Base-by-base conservation (phyloP, 2,329 filamentous ascomycete genomes). In the Aaosphaeria arxii region DNA sequence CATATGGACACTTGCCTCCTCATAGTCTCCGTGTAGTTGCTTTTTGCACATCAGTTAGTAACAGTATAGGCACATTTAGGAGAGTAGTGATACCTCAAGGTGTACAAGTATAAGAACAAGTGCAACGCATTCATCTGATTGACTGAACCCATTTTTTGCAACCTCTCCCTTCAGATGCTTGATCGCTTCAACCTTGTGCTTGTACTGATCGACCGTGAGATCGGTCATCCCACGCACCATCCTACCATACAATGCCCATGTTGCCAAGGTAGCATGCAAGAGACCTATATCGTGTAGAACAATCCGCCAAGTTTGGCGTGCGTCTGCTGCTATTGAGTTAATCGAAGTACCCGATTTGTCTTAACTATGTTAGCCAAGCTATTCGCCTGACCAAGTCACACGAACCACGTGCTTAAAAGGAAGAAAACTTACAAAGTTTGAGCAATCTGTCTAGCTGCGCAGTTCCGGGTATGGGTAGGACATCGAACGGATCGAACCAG, bases 231-330 rank as follows among this genome's bases (percentile, higher is more conserved):
- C 53, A 30, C 46, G 46, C 5, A 52, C 51, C 5, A 65, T 47
- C 31, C 57, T 49, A 7, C 58, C 58, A 33, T 63, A 62, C 7
- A 65, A 43, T 24, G 61, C 62, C 59, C 61, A 62, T 9, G 58
- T 62, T n/a, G 62, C 61, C 11, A 65, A 42, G 2, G 61, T 62
- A 1, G 58, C 59, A 41, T 65, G 62, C 6, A 63, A 40, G 5
- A 65, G 32, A 6, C 58, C 58, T 1, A 57, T 53, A 33, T 63
- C 60, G n/a, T 50, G 46, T 1, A 53, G 50, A 28, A 62, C 53
- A 45, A 63, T 58, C 3, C 50, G 41, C 51, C 51, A 57, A 4
- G 59, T 59, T 31, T 53, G 47, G 5, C 49, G 47, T 11, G 58
- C 50, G 42, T 63, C 61, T 38, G 57, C 50, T 4, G 55, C 52